Conservation (phyloP, 2,329 filamentous ascomycete species). For the Arachnomyces sp. region DNA sequence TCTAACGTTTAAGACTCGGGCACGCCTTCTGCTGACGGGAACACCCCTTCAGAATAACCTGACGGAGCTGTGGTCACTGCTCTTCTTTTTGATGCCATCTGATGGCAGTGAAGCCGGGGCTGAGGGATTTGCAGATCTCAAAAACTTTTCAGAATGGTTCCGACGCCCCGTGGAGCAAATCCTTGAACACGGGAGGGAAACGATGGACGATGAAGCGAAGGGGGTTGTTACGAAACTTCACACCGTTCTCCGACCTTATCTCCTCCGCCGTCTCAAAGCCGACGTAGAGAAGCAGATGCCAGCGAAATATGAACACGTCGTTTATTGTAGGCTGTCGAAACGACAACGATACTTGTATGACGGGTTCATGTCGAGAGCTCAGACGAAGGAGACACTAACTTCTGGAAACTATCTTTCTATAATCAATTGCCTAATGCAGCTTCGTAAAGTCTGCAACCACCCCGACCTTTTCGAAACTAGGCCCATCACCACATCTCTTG, state of each 20-base stretch:
- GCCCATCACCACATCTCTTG: slow-evolving; percentile 93
- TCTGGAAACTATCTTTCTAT: slow-evolving; percentile 96
- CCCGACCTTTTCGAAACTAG: slow-evolving; percentile 94
- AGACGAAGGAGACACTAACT: slow-evolving; percentile 79
- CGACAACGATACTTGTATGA: slow-evolving; percentile 93
- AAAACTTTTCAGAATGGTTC: slow-evolving; percentile 95
- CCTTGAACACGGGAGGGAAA: slow-evolving; percentile 83
- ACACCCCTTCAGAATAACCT: slow-evolving; percentile 96
- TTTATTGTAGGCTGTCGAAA: slow-evolving; percentile 91
- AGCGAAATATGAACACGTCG: slow-evolving; percentile 92
- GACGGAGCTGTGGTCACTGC: slow-evolving; percentile 89
- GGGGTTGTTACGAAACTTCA: slow-evolving; percentile 90
- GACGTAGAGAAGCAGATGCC: slow-evolving; percentile 99
- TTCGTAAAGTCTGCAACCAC: slow-evolving; percentile 97
- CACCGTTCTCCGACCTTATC: slow-evolving; percentile 84
- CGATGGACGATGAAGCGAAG: slow-evolving; percentile 89
- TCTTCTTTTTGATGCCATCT: slow-evolving; percentile 94
- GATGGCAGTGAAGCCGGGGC: slow-evolving; percentile 65
- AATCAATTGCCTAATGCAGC: slow-evolving; percentile 96
- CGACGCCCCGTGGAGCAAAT: slow-evolving; percentile 94
- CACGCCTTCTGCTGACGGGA: slow-evolving; percentile 80
- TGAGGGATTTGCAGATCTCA: slow-evolving; percentile 86
- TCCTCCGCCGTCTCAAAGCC: slow-evolving; percentile 82
- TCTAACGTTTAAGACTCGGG: slow-evolving; percentile 84
- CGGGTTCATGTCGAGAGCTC: slow-evolving; percentile 83